Base-by-base conservation (phyloP, 495 filamentous ascomycete genomes). In the Trypethelium eluteriae region DNA sequence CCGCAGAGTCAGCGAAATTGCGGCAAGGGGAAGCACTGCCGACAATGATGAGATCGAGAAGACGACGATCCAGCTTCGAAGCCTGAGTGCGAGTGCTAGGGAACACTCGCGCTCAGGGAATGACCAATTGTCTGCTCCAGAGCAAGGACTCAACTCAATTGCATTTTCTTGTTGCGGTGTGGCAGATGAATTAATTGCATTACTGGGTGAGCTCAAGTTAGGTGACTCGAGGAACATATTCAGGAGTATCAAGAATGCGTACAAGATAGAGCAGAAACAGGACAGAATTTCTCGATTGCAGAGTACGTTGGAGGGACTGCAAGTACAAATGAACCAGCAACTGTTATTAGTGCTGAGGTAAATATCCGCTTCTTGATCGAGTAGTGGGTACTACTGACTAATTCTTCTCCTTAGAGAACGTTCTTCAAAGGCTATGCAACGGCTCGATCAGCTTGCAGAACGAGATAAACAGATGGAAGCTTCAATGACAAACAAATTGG, bases 401-500 rank as follows among this genome's bases (percentile, higher is more conserved):
- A 25, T 25, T 25, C 25, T 25, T 25, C 25, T 25, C 18, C 18
- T 11, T 32, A 59, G 53, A 14, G 53, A 59, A 59, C 53, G 53
- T 9, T 59, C 53, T 36, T 59, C 53, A 36, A 59, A 59, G 32
- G 36, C 53, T 5, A 1, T 59, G 6, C 53, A 59, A 59, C 53
- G 32, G 32, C 32, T 59, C 18, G 32, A 59, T 14, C 53, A 59
- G 18, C 53, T 59, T 7, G 36, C 32, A 6, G 53, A 59, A 35
- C 18, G 53, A 59, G 53, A 59, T 18, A 59, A 35, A 10, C 53
- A 35, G 7, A 11, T 59, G 32, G 53, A 59, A 59, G 7, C 53
- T 4, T 59, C 53, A 34, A 59, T 59, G 7, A 59, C 53, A 36
- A 59, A 59, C 32, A 59, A 59, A 59, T 14, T 59, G 53, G 53